Base-by-base conservation (phyloP, 805 yeast species). In the Yarrowia sp. region DNA sequence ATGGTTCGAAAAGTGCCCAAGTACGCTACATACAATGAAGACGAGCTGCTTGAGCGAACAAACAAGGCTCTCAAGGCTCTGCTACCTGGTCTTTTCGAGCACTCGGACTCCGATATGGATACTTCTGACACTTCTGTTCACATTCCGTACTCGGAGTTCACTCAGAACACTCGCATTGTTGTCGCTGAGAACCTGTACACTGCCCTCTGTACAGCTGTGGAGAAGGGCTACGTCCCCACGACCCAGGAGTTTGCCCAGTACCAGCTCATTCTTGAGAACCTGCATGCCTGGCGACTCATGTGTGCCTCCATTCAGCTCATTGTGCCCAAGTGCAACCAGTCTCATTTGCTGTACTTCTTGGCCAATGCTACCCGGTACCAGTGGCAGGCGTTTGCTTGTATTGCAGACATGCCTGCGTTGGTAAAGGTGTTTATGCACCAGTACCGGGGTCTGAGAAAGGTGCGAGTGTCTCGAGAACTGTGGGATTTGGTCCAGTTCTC, bases 331-430 rank as follows among this genome's bases (percentile, higher is more conserved):
- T 47, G 36, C 39, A 17, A 43, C n/a, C 60, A 64, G 19, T n/a
- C 50, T 3, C 43, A 30, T 13, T 42, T 87, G 1, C 76, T 78
- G 44, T 79, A 78, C 63, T 83, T 83, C 70, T 80, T 83, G 47
- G 74, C 76, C 63, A 74, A 66, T 65, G 53, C 69, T 4, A 52
- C 71, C 14, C 60, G 68, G 17, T 63, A 71, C 50, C 69, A 73
- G 44, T 58, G 68, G 47, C 67, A 50, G 15, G 65, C 66, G 15
- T 73, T 73, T 56, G 68, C 72, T 3, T 70, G 73, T 1, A 46
- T 73, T 20, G 74, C 71, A 2, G 67, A 71, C 38, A 46, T 72
- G 20, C 64, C 70, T 38, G 72, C 68, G 12, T 47, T 74, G 33
- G 64, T 74, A 24, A 64, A 66, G 40, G 63, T 67, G 38, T 70